Evolutionary conservation across 2,329 filamentous ascomycete genomes (phyloP).

Genomic region (Botrytis cinerea): DNA sequence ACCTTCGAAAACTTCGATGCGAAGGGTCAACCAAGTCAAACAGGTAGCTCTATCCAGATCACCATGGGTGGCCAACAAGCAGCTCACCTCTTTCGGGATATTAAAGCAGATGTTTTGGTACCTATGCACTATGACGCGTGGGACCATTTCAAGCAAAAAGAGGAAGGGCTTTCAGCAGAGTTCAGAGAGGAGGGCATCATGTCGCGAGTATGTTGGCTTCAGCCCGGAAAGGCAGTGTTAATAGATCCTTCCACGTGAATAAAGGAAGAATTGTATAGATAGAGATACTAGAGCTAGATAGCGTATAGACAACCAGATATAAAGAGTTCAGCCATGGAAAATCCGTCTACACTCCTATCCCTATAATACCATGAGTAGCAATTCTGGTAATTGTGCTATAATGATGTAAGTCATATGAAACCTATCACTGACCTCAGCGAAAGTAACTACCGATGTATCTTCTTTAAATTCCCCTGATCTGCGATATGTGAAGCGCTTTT

Average conservation of each 20-base stretch:
- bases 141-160: not conserved
- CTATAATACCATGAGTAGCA: too few species aligned
- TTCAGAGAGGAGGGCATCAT: not conserved
- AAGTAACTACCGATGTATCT: too few species aligned
- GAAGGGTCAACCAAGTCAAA: not conserved
- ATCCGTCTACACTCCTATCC: too few species aligned
- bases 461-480: too few species aligned
- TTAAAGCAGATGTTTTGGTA: not conserved
- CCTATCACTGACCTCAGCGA: too few species aligned
- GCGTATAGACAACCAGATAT: too few species aligned
- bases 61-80: not conserved
- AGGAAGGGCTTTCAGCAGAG: not conserved
- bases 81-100: not conserved
- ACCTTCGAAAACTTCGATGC: not conserved
- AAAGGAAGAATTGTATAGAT: not conserved
- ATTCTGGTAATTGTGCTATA: too few species aligned
- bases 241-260: not conserved
- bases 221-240: not conserved
- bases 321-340: too few species aligned
- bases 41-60: not conserved
- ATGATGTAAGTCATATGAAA: too few species aligned
- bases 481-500: too few species aligned
- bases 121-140: not conserved
- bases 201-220: not conserved
- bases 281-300: too few species aligned